Base-by-base conservation (phyloP, 1,284 basidiomycete species). In the Leccinum fuscescens region DNA sequence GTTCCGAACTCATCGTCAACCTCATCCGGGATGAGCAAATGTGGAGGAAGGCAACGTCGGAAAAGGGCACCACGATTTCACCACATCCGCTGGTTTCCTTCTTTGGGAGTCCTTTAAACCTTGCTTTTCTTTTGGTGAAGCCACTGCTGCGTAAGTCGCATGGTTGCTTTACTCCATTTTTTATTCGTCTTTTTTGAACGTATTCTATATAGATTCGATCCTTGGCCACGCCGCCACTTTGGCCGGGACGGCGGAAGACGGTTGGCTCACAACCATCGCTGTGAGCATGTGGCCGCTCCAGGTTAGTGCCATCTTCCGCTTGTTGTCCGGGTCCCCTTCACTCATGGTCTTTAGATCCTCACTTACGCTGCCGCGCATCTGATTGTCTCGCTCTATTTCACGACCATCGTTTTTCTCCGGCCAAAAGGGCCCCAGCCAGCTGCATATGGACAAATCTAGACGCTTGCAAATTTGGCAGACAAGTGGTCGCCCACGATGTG, bases 171-270 rank as follows among this genome's bases (percentile, higher is more conserved):
- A 27, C 20, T 33, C 11, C 6, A n/a, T 8, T 22, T 24, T 24
- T 24, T 24, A 24, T 24, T 24, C 24, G 24, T 5, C 24, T 24
- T 24, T 24, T 24, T 24, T 24, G 24, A 24, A 17, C 24, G 12
- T 1, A 22, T 3, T 14, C 8, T 39, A n/a, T 39, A 15, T 27
- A 75, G 71, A 72, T 42, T 73, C 72, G 72, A 72, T 75, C 69
- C 69, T 75, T 53, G 29, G 68, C 68, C 3, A 75, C 33, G 67
- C 72, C 2, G 64, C 74, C 50, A 59, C 53, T 59, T 60, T 65
- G 31, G 54, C 62, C 0, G 66, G 29, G 29, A 29, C 29, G 29
- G 29, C 29, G 62, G 58, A 57, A 33, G 11, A 49, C 2, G 29
- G 29, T 29, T 29, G 8, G 3, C 29, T 29, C 8, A 29, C 29